These are phyloP conservation scores for Umbilicus rupestris DNA, from an alignment of 164 flowering plant species.

Conservation along the genomic window DNA sequence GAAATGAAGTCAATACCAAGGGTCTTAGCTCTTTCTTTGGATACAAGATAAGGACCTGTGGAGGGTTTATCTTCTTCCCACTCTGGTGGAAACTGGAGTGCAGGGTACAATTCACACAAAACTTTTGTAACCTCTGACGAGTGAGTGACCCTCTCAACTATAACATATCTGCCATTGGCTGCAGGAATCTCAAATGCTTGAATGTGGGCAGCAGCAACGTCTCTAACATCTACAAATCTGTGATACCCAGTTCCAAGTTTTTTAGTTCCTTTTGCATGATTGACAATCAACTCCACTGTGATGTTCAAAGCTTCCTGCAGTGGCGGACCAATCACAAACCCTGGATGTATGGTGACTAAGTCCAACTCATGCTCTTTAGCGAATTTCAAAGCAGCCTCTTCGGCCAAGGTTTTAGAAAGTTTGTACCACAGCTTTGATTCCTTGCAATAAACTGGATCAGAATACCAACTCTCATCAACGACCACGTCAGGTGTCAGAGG, in stretches of 20 bases:
- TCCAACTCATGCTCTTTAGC: slow-evolving; percentile 52
- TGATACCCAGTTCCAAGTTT: slow-evolving; percentile 6
- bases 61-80: slow-evolving; percentile 15
- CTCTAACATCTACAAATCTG: slow-evolving; percentile 35
- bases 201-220: slow-evolving; percentile 39
- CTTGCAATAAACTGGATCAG: slow-evolving; percentile 27
- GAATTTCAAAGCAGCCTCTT: slow-evolving; percentile 68
- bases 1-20: slow-evolving; percentile 30
- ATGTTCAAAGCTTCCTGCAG: slow-evolving; percentile 30
- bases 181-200: slow-evolving; percentile 33
- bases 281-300: slow-evolving; percentile 14
- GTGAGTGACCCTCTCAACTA: slow-evolving; percentile 14
- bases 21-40: slow-evolving; percentile 26
- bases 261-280: slow-evolving; percentile 21
- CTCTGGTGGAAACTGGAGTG: slow-evolving; percentile 19
- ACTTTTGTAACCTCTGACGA: slow-evolving; percentile 18
- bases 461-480: slow-evolving; percentile 52
- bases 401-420: slow-evolving; percentile 63
- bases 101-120: slow-evolving; percentile 22
- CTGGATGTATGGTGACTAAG: slow-evolving; percentile 36
- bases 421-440: slow-evolving; percentile 39
- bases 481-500: slow-evolving; percentile 38
- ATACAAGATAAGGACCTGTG: slow-evolving; percentile 15
- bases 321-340: slow-evolving; percentile 33
- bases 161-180: slow-evolving; percentile 38